Base-by-base conservation (phyloP, 306 rosid species). In the Cercis canadensis region DNA sequence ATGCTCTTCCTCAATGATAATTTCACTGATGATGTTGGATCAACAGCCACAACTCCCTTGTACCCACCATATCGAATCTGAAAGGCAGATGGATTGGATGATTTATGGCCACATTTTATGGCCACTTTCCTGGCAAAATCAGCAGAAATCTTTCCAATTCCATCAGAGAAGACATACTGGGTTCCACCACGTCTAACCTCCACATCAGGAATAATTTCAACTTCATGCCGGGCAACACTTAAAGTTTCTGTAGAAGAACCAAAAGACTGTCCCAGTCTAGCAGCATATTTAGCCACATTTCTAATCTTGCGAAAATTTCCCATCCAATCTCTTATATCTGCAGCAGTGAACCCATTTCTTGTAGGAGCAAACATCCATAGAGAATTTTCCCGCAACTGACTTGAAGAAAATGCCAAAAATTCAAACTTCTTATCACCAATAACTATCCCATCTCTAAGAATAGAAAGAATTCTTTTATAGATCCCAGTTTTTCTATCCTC, bases 251-350 rank as follows among this genome's bases (percentile, higher is more conserved):
- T 87, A 37, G 98, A 92, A n/a, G 98, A 90, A 61, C 97, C 85
- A 74, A 92, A 88, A 21, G 98, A 92, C 73, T 90, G 98, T 11
- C 97, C 98, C 44, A 90, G 77, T 65, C 98, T 85, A 37, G 98
- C 98, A 67, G 98, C 98, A 77, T 86, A 92, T 66, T 90, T 92
- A 12, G 98, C 98, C 57, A 92, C 97, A 79, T 92, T 92, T 82
- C 52, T 85, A 67, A 92, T 92, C 21, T 3, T 11, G 17, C 78
- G 5, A 80, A 92, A 92, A 56, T 85, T 17, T 51, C 98, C 98
- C 97, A 92, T 86, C 88, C 86, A 75, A 5, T 12, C 5, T 79
- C 97, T 83, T 72, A 92, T 92, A 34, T 0, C 5, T 14, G 74
- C 67, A 45, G 96, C 96, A 68, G 79, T 76, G 43, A 37, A 24